Evolutionary conservation across 352 stramenopile species (phyloP), one percentile per base, ranked within the genome.

Genomic region (Pythium monospermum): DNA sequence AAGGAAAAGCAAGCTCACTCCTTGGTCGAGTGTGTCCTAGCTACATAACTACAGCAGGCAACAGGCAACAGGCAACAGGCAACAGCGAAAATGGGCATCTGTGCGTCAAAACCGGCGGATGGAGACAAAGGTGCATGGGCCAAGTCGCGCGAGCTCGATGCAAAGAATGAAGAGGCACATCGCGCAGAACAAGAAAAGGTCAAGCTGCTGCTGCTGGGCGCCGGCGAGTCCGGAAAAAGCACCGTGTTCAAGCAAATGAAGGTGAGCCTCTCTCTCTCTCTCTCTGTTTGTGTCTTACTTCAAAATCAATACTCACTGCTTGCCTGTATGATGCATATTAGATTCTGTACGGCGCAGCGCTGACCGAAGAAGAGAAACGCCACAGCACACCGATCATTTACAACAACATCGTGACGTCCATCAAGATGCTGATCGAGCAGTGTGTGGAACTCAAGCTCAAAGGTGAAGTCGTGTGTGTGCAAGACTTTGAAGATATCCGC

Each of bases 161-260:
- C 73, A 35, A 87, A 87, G 56, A 90, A 90, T 43, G 79, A 87
- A 56, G 76, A 88, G 49, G 79, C 76, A 11, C 79, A 91, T 23
- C 76, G 76, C 10, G 76, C 76, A 15, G 79, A 91, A 57, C 79
- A 88, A 49, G 79, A 91, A 51, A 98, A 98, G 61, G 91, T 99
- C 49, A 99, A 98, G 76, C 73, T 98, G 41, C 68, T 98, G 22
- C 69, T 98, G 27, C 73, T 98, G 4, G 94, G 94, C 7, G 91
- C 93, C 7, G 94, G 92, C 44, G 93, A 98, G 71, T 97, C 87
- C 49, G 93, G 93, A 37, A 98, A 98, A 67, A 97, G 86, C 33
- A 98, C 94, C 15, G 95, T 96, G 45, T 96, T 96, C 69, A 96
- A 95, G 67, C 85, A 96, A 59, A 96, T 96, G 86, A 91, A 91